Evolutionary conservation across 1,284 basidiomycete genomes (phyloP), one percentile per base, ranked within the genome.

Genomic region (Chondrostereum purpureum): DNA sequence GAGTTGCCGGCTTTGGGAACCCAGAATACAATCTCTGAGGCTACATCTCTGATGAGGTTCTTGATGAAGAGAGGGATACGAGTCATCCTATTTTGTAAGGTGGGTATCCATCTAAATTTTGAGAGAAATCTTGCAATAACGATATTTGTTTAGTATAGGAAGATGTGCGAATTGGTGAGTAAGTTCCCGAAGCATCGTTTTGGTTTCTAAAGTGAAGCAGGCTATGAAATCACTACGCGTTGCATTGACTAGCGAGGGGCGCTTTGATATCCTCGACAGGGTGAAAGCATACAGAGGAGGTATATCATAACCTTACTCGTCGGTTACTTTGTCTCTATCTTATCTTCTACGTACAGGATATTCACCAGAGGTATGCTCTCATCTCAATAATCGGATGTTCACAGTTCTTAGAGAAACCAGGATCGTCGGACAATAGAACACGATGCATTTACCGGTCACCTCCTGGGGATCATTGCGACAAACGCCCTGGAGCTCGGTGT

Each of bases 401-500:
- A 14, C 39, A 16, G 19, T 21, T 6, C 24, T n/a, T 31, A 23
- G n/a, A 31, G 11, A 14, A 49, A 50, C 2, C 53, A 91, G 78
- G 91, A 93, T 58, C 78, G 92, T 23, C 75, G 92, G 20, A 73
- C 70, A 51, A 93, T 95, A 40, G 92, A 95, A 59, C 70, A 78
- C 41, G 87, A 93, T 55, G 92, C 92, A 19, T 94, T 93, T 57
- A 81, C 80, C 1, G 91, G 92, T 0, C 75, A 79, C 50, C 67
- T 93, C 10, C 73, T 94, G 0, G 86, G 92, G 4, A 88, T 95
- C 38, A 75, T 95, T n/a, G 89, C 91, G 0, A 95, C 92, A 0
- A 92, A 91, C 50, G 92, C 92, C 0, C 73, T 95, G 11, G 92
- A 95, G 61, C 77, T 95, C 1, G 92, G 92, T 24, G 87, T 95